Evolutionary conservation across 345 rosid species (phyloP).

Genomic region (Garcia nutans): DNA sequence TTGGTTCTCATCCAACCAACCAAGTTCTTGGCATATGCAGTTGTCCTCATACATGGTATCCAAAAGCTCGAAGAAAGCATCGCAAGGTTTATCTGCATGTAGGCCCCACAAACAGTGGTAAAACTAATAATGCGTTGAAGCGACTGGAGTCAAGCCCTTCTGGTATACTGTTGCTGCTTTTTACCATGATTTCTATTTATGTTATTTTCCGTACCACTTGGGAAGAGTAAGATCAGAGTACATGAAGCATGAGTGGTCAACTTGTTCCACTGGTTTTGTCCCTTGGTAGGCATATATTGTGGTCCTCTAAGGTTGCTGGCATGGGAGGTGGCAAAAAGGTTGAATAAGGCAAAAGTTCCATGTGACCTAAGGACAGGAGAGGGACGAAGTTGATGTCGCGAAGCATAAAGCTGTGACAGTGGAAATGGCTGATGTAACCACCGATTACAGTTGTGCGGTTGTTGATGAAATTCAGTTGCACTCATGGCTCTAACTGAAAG

Average conservation of each 20-base stretch:
- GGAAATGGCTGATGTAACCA: conserved; percentile 84
- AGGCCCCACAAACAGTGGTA: conserved; percentile 96
- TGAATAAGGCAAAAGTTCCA: conserved; percentile 82
- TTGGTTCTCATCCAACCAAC: conserved; percentile 4
- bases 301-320: conserved; percentile 95
- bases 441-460: conserved; percentile 73
- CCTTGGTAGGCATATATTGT: conserved; percentile 75
- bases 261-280: conserved; percentile 11
- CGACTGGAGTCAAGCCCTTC: conserved; percentile 70
- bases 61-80: conserved; percentile 66
- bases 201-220: background rate
- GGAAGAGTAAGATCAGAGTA: background rate
- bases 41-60: conserved; percentile 88
- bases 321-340: conserved; percentile 87
- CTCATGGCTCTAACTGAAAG: background rate
- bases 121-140: conserved; percentile 79
- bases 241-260: background rate
- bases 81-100: conserved; percentile 85
- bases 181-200: background rate
- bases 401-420: conserved; percentile 89
- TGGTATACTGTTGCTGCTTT: conserved; percentile 43
- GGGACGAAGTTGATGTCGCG: conserved; percentile 81
- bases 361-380: conserved; percentile 95
- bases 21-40: conserved; percentile 33
- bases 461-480: conserved; percentile 89